Evolutionary conservation across 2,329 filamentous ascomycete species (phyloP), one percentile per base, ranked within the genome.

Genomic region (Pseudogymnoascus sp.): DNA sequence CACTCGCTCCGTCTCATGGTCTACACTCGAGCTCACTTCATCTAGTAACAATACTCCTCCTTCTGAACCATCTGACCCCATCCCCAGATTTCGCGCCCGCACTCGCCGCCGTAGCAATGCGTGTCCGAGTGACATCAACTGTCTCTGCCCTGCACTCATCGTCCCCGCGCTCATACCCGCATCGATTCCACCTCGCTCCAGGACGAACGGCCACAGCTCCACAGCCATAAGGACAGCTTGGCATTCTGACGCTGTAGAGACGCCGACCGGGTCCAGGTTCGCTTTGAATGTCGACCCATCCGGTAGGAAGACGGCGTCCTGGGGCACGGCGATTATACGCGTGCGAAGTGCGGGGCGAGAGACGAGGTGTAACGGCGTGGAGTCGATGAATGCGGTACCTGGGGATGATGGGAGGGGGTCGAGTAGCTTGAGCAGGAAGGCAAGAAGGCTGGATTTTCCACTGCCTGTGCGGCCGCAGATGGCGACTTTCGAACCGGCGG

Each of bases 291-390:
- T 75, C 52, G 73, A 76, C 5, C 74, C 76, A 37, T 76, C 77
- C 0, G 77, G 78, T 1, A 84, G 70, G 69, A 85, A 83, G 2
- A 82, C 77, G 0, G 80, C 70, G 4, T 85, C 82, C 67, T 85
- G 82, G 0, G 82, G 80, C 0, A 85, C 71, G 4, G 80, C 79
- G 43, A 82, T 80, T 38, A 85, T 71, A 0, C 77, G 78, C 41
- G 76, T 71, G 6, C 82, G 79, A 0, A 84, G 72, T 0, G 71
- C 69, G 0, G 71, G 28, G 2, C 81, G 76, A 61, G 79, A 68
- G 11, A 84, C 72, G 1, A 63, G 64, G 23, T 70, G 40, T 1
- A 79, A 71, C 0, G 72, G 68, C 0, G 78, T 60, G 31, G 68
- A 72, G 63, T 84, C 81, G n/a, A 84, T 79, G 0, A 68, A 63